A percentile compares a stretch with the other conserved stretches of the same genome.
These are phyloP conservation scores for Leccinellum albellum DNA, from an alignment of 768 basidiomycete genomes.

Conservation along the genomic window DNA sequence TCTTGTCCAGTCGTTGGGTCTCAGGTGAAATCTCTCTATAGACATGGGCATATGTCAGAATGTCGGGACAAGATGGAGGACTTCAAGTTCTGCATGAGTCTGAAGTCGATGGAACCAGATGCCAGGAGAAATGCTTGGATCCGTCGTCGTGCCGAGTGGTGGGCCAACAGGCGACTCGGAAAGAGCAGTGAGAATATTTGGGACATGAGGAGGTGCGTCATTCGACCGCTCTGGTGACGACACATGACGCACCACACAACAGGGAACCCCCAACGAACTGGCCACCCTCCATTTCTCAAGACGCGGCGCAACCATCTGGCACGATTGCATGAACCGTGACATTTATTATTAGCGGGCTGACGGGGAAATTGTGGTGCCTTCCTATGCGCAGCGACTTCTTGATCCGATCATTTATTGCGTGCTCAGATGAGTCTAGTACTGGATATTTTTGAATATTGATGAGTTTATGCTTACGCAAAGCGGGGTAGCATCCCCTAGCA, in stretches of 20 bases:
- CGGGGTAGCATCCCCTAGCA: neutral
- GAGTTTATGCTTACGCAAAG: neutral
- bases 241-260: constrained; percentile 2
- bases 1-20: constrained; percentile 58
- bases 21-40: constrained; percentile 83
- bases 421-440: neutral
- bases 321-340: constrained; percentile 18
- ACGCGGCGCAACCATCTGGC: constrained; percentile 16
- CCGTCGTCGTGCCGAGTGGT: constrained; percentile 85
- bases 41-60: constrained; percentile 69
- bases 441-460: neutral
- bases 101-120: constrained; percentile 75
- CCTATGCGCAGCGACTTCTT: neutral
- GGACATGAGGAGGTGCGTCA: constrained; percentile 76
- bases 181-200: constrained; percentile 95
- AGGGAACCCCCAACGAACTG: constrained; percentile 27
- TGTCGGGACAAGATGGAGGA: constrained; percentile 82
- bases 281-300: constrained; percentile 25
- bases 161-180: constrained; percentile 71
- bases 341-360: neutral
- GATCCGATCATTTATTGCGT: neutral
- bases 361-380: neutral
- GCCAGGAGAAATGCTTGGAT: constrained; percentile 83
- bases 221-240: neutral
- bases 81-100: constrained; percentile 91